Evolutionary conservation across 345 rosid genomes (phyloP), one percentile per base, ranked within the genome.

Genomic region (Aquilaria malaccensis): DNA sequence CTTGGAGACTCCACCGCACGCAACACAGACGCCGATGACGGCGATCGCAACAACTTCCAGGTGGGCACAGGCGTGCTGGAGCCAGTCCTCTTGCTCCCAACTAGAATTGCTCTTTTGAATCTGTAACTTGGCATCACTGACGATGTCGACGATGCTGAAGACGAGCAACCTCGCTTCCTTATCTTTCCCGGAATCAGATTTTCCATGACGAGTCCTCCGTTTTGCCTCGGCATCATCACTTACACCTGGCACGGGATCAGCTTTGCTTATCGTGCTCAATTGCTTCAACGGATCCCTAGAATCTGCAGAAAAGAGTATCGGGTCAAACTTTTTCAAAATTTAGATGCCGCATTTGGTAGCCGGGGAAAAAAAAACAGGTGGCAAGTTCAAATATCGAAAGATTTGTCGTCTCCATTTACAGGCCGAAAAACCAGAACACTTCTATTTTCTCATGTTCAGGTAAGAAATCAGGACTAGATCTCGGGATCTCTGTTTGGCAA

Each of bases 141-240:
- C 6, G 99, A 94, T 2, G 99, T 80, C 7, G 97, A 89, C 0
- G 97, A 89, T 1, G 96, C 89, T 10, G 99, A 81, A 0, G 99
- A 80, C 0, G 88, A 90, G 70, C 85, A 84, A 50, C 89, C 99
- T 6, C 99, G 90, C 65, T 94, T 94, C 68, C 99, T 82, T 73
- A 94, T 85, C 73, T 94, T 94, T 2, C 95, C 96, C 0, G 82
- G 84, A 2, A 93, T 79, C 30, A 85, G 72, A 67, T 74, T 78
- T 74, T 81, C 88, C 73, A 77, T 71, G 55, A 60, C 74, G 13
- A 69, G 63, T 53, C 66, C 76, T 48, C 78, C 70, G 45, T 72
- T 76, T 60, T 84, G 82, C 76, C 87, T 89, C 62, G 88, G 80
- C 97, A 93, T 93, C 67, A 59, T 75, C 61, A 47, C 48, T 9